Evolutionary conservation across 1,284 basidiomycete species (phyloP).

Genomic region (Fistulinella cinereoalba): DNA sequence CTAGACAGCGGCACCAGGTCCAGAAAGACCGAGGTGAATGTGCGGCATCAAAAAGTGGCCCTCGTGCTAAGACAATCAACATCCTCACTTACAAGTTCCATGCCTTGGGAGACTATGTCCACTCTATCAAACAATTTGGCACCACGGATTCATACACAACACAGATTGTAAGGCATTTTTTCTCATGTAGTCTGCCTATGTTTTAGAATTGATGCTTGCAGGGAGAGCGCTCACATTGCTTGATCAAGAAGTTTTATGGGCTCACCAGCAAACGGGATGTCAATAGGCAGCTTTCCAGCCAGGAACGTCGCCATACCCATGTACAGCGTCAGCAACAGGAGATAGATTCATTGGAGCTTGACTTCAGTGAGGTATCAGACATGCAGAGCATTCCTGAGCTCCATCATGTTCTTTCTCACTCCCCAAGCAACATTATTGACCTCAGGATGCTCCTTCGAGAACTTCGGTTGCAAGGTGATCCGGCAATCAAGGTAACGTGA

Average conservation of each 20-base stretch:
- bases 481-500: neutral
- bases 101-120: slow-evolving; percentile 19
- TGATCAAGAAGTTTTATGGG: neutral
- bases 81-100: slow-evolving; percentile 26
- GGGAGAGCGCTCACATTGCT: neutral
- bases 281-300: neutral
- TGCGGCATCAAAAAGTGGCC: too few relatives aligned
- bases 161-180: slow-evolving; percentile 7
- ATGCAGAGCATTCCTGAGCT: neutral
- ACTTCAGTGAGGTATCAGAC: neutral
- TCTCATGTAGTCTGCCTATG: too few relatives aligned
- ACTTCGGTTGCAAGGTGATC: neutral
- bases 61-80: slow-evolving; percentile 20
- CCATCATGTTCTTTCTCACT: neutral
- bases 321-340: neutral
- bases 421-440: neutral
- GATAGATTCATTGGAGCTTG: neutral
- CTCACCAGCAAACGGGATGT: neutral
- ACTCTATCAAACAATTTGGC: slow-evolving; percentile 13
- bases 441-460: neutral
- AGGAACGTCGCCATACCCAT: neutral
- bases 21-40: too few relatives aligned
- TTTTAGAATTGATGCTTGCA: neutral
- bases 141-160: slow-evolving; percentile 20
- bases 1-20: neutral